Conservation (phyloP, 768 basidiomycete genomes). For the Trametes meyenii region DNA sequence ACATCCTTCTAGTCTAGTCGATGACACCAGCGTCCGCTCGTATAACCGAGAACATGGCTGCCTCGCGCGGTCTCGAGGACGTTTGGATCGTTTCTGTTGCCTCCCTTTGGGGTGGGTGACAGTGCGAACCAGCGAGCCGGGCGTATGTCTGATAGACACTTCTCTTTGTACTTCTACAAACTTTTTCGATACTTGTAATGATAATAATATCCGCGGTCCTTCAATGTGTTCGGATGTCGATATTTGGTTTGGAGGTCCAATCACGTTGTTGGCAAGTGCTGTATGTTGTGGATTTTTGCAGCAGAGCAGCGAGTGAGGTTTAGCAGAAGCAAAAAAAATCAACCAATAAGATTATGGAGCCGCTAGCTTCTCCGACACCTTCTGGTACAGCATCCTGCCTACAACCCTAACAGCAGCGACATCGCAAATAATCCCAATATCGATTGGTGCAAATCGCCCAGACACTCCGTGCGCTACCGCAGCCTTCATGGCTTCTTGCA, state of each 20-base stretch:
- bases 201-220: too few species aligned
- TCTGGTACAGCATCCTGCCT: constrained; percentile 52
- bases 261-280: too few species aligned
- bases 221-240: too few species aligned
- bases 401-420: constrained; percentile 48
- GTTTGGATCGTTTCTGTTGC: constrained; percentile 35
- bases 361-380: constrained; percentile 36
- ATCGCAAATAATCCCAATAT: constrained; percentile 67
- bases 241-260: too few species aligned
- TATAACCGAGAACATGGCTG: constrained; percentile 44
- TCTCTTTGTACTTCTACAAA: too few species aligned
- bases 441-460: constrained; percentile 56
- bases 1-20: constrained; percentile 44
- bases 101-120: constrained; percentile 31
- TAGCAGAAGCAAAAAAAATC: too few species aligned
- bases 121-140: constrained; percentile 40
- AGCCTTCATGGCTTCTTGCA: constrained; percentile 51
- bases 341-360: not conserved
- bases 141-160: constrained; percentile 47
- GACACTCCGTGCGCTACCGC: constrained; percentile 36
- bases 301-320: too few species aligned
- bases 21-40: constrained; percentile 42
- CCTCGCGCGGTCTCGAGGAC: constrained; percentile 39
- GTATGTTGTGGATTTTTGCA: constrained; percentile 5
- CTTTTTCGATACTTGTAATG: too few species aligned